Percentiles rank a stretch among this genome's conserved stretches.
Evolutionary conservation across 2,329 filamentous ascomycete genomes (phyloP).

Genomic region (Trichoderma polysporum): DNA sequence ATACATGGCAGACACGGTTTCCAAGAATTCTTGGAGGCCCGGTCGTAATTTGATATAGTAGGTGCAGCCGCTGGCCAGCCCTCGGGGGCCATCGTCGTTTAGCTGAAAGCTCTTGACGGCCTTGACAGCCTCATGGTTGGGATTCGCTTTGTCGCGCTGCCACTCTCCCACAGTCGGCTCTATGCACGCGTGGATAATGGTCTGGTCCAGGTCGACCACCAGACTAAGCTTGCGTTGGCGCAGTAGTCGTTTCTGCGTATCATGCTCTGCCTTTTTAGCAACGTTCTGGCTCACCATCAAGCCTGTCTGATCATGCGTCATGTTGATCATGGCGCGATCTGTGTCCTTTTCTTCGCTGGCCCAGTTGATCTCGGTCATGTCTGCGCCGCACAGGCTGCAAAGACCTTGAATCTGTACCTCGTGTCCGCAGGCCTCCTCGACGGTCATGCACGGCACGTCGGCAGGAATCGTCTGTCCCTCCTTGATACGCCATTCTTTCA

Average conservation of each 20-base stretch:
- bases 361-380: slow-evolving; percentile 91
- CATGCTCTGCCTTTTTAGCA: slow-evolving; percentile 78
- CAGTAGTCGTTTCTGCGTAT: slow-evolving; percentile 80
- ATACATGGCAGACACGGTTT: slow-evolving; percentile 75
- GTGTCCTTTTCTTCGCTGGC: slow-evolving; percentile 77
- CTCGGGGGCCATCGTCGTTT: slow-evolving; percentile 75
- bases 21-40: slow-evolving; percentile 76
- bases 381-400: slow-evolving; percentile 88
- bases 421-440: slow-evolving; percentile 90
- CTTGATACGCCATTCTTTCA: slow-evolving; percentile 73
- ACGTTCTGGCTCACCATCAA: slow-evolving; percentile 82
- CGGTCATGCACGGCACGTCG: slow-evolving; percentile 64
- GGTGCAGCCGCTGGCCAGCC: slow-evolving; percentile 71
- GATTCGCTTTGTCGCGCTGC: slow-evolving; percentile 83
- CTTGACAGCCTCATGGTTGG: slow-evolving; percentile 87
- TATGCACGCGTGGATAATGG: slow-evolving; percentile 96
- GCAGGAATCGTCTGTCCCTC: slow-evolving; percentile 63
- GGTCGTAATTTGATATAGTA: slow-evolving; percentile 99
- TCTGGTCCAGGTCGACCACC: slow-evolving; percentile 96
- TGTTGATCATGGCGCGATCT: slow-evolving; percentile 86
- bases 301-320: slow-evolving; percentile 87
- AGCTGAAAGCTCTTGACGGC: slow-evolving; percentile 88
- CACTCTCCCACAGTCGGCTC: slow-evolving; percentile 96
- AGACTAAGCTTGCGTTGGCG: slow-evolving; percentile 81
- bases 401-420: slow-evolving; percentile 88